These are phyloP conservation scores for Trichopus zeylanicus DNA, from an alignment of 116 monocot genomes.

Conservation along the genomic window DNA sequence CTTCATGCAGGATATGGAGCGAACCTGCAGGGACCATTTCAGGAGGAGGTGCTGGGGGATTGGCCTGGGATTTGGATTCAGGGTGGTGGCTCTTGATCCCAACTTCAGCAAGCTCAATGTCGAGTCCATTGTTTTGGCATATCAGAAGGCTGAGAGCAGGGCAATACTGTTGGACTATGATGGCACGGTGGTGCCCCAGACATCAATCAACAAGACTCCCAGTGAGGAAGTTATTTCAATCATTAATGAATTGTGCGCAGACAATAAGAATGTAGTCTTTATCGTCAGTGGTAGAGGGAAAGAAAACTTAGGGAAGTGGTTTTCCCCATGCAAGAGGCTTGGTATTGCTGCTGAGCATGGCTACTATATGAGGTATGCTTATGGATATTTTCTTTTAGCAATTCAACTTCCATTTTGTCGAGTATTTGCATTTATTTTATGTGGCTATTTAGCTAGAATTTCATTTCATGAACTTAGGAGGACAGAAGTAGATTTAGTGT, in stretches of 20 bases:
- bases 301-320: conserved; percentile 31
- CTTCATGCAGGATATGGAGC: conserved; percentile 42
- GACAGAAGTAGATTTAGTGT: no score
- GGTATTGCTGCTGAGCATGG: conserved; percentile 70
- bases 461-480: no score
- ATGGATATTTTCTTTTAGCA: neutral
- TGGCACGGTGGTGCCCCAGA: conserved; percentile 28
- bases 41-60: conserved; percentile 49
- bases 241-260: conserved; percentile 32
- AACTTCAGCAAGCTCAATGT: conserved; percentile 33
- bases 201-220: conserved; percentile 31
- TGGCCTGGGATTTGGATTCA: conserved; percentile 41
- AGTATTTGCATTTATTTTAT: neutral
- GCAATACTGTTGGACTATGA: conserved; percentile 39
- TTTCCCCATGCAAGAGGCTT: conserved; percentile 35
- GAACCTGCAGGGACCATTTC: conserved; percentile 42
- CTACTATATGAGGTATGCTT: conserved; percentile 47
- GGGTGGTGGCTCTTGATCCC: conserved; percentile 42
- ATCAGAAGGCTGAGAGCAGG: conserved; percentile 21
- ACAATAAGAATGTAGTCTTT: conserved; percentile 44
- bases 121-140: conserved; percentile 26
- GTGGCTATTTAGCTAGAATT: neutral
- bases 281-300: conserved; percentile 49
- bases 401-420: neutral
- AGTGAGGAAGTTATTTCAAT: conserved; percentile 30